Conservation (phyloP, 1,284 basidiomycete genomes). For the Leccinum subrobustum region DNA sequence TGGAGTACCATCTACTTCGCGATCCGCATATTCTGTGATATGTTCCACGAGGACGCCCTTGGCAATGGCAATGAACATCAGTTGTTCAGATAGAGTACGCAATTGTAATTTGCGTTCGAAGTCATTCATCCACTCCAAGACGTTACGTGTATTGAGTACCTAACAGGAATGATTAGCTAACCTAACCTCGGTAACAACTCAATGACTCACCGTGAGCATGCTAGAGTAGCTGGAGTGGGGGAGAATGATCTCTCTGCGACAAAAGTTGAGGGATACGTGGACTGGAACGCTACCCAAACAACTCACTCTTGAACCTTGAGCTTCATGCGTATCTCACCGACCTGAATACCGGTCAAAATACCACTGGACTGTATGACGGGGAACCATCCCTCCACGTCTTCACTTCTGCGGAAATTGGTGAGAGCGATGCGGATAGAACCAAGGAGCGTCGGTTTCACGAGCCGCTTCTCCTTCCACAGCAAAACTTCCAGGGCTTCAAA, state of each 20-base stretch:
- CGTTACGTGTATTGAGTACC: constrained; percentile 63
- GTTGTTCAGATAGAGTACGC: constrained; percentile 55
- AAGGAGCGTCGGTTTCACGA: constrained; percentile 51
- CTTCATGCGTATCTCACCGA: constrained; percentile 73
- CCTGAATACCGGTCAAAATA: constrained; percentile 51
- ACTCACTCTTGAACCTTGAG: constrained; percentile 75
- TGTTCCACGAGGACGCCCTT: constrained; percentile 62
- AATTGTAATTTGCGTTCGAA: constrained; percentile 66
- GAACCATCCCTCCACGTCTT: constrained; percentile 79
- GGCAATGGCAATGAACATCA: constrained; percentile 69
- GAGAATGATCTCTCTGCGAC: constrained; percentile 67
- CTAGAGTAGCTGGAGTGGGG: constrained; percentile 57
- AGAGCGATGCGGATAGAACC: constrained; percentile 68
- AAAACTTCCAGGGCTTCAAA: constrained; percentile 65
- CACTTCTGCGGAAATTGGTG: constrained; percentile 68
- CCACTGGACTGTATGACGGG: constrained; percentile 59
- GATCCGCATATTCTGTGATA: constrained; percentile 61
- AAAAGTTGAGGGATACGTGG: constrained; percentile 16
- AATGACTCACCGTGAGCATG: constrained; percentile 49
- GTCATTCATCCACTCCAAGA: constrained; percentile 71
- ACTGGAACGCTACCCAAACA: neutral
- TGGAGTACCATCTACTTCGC: constrained; percentile 53
- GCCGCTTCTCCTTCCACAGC: constrained; percentile 66
- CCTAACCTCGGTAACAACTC: neutral
- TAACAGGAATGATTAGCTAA: constrained; percentile 27